A percentile compares a stretch with the other conserved stretches of the same genome.
Conservation (phyloP, 106 monocot species). For the Dactylorhiza incarnata region DNA sequence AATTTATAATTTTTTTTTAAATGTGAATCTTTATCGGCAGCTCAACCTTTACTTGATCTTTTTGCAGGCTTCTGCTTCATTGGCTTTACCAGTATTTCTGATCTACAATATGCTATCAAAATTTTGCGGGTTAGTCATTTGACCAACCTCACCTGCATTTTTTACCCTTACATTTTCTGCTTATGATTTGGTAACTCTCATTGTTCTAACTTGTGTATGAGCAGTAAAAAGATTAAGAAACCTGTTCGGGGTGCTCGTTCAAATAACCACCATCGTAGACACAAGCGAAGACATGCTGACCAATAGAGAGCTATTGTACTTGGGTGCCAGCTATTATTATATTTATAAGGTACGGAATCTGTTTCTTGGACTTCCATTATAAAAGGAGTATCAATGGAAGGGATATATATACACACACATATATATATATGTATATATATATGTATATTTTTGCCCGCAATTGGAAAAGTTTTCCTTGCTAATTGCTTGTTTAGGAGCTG, state of each 20-base stretch:
- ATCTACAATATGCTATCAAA: constrained; percentile 26
- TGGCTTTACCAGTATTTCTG: constrained; percentile 46
- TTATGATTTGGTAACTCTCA: not conserved
- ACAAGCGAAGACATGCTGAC: constrained; percentile 49
- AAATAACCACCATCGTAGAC: constrained; percentile 34
- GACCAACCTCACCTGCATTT: not conserved
- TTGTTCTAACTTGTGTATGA: not conserved
- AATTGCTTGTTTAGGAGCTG: no score
- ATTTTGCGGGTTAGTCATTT: constrained; percentile 36
- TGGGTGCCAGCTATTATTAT: not conserved
- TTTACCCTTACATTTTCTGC: not conserved
- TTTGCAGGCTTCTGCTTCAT: constrained; percentile 53
- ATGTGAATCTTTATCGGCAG: not conserved
- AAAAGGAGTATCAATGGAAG: no score
- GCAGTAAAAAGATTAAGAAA: constrained; percentile 32
- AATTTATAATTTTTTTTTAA: not conserved
- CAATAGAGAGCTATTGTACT: constrained; percentile 18
- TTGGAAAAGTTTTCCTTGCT: no score
- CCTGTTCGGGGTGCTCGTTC: constrained; percentile 16
- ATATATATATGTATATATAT: no score
- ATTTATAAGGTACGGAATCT: no score
- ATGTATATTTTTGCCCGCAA: no score
- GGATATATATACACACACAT: no score
- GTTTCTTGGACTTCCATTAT: no score
- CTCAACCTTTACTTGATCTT: not conserved